Conservation (phyloP, 2,329 filamentous ascomycete genomes). For the Grosmannia serpens region DNA sequence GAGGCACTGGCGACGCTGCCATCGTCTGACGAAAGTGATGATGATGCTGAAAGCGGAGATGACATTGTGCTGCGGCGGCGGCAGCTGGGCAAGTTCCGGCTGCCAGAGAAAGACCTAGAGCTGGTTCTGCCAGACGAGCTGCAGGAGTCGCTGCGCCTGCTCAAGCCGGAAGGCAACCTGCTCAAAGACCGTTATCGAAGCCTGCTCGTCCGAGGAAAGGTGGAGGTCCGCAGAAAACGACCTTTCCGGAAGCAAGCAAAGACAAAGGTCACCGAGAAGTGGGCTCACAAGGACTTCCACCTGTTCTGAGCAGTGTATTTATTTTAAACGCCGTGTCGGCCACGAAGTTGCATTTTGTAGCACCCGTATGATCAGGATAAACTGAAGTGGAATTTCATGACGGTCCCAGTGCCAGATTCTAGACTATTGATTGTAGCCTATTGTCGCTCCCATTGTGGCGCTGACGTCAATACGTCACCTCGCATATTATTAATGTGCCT, state of each 20-base stretch:
- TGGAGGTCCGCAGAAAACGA: conserved; percentile 71
- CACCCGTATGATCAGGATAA: neutral
- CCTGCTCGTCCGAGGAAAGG: conserved; percentile 75
- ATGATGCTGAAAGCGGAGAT: conserved; percentile 46
- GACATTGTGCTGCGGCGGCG: conserved; percentile 56
- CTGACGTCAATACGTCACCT: no score
- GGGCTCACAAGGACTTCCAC: conserved; percentile 91
- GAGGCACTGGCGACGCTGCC: conserved; percentile 38
- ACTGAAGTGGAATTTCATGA: neutral
- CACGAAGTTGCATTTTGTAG: neutral
- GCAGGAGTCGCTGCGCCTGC: conserved; percentile 64
- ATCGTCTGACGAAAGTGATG: conserved; percentile 29
- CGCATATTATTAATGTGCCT: neutral
- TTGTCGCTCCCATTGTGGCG: no score
- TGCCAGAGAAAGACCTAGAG: conserved; percentile 72
- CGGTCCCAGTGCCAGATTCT: no score
- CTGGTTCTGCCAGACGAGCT: conserved; percentile 73
- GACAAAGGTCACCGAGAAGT: conserved; percentile 83
- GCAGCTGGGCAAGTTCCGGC: conserved; percentile 59
- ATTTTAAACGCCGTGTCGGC: neutral
- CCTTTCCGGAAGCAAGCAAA: conserved; percentile 74
- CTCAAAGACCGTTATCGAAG: conserved; percentile 86
- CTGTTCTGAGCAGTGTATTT: conserved; percentile 22
- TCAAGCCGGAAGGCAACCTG: conserved; percentile 93
- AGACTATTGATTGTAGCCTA: no score